Base-by-base conservation (phyloP, 345 rosid genomes). In the Reutealis trisperma region DNA sequence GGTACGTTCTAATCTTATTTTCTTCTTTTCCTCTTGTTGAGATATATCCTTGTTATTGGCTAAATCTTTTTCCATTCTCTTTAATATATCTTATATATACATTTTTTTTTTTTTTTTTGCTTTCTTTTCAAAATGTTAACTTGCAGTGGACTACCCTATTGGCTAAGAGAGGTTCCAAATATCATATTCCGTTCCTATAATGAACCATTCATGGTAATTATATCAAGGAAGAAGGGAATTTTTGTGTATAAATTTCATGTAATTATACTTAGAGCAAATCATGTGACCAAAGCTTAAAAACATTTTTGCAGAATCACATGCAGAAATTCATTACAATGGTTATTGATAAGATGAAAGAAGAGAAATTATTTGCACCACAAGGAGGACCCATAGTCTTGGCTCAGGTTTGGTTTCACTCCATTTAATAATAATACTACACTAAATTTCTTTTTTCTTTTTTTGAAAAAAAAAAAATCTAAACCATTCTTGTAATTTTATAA, bases 121-220 rank as follows among this genome's bases (percentile, higher is more conserved):
- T n/a, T 27, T 8, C 27, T 2, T 64, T 64, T 64, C 3, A 7
- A 19, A 52, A 13, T 68, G 10, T 47, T 10, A 27, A 30, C 61
- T 21, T 63, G 73, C 73, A 95, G 99, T 63, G 99, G 98, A 58
- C 90, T 94, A 49, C 99, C 99, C 2, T 96, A 81, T 65, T 96
- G 99, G 98, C 70, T 96, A 10, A 90, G 97, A 79, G 97, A 92
- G 84, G 81, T 93, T 61, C 88, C 90, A 0, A 75, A 77, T 42
- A 89, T 96, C 81, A 85, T 84, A 47, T 94, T 94, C 85, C 91
- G 98, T 11, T 83, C 93, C 1, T 87, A 96, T 73, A 96, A 92
- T 55, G 78, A 79, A 51, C 98, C 88, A 16, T 96, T 85, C 84
- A 96, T 92, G 98, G 98, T 93, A 89, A 69, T 44, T 15, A 54